Evolutionary conservation across 805 yeast genomes (phyloP), one percentile per base, ranked within the genome.

Genomic region (Cyberlindnera mississippiensis): DNA sequence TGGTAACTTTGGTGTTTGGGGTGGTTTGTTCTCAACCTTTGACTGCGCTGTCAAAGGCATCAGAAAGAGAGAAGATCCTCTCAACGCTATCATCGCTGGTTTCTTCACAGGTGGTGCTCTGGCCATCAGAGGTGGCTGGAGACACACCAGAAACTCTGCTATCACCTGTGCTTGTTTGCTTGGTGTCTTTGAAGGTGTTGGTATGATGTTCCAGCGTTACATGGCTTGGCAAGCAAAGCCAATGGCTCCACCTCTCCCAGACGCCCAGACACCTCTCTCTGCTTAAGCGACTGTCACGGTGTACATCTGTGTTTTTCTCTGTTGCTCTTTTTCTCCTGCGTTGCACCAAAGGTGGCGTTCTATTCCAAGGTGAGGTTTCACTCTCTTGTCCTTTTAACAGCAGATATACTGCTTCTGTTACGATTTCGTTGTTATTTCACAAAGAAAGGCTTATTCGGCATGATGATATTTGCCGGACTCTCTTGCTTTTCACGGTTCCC

Each of bases 1-100:
- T 53, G 99, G 99, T 61, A 93, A 93, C 68, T 91, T 93, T 60
- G 99, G 99, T 71, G 96, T 87, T 30, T 93, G 99, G 99, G 99
- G 99, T 74, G 99, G 99, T 47, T 72, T 93, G 56, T 93, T 93
- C 63, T 88, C 97, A 27, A 84, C 95, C 12, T 93, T 82, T 61
- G 99, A 93, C 67, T 93, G 99, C 73, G 77, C 90, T 13, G 95
- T 93, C 35, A 93, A 91, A 67, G 96, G 91, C 3, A 78, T 93
- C 33, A 85, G 99, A 73, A 85, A 88, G 67, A 87, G 97, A 73
- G 99, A 93, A 67, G 99, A 93, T 66, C 96, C 98, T 6, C 86
- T 96, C 86, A 93, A 93, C 64, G 96, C 97, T 52, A 90, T 93
- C 61, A 82, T 91, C 60, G 97, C 98, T 27, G 99, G 99, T 44